phyloP scores from a whole-genome alignment of 2,329 filamentous ascomycete species.

The Exophiala mesophila region DNA sequence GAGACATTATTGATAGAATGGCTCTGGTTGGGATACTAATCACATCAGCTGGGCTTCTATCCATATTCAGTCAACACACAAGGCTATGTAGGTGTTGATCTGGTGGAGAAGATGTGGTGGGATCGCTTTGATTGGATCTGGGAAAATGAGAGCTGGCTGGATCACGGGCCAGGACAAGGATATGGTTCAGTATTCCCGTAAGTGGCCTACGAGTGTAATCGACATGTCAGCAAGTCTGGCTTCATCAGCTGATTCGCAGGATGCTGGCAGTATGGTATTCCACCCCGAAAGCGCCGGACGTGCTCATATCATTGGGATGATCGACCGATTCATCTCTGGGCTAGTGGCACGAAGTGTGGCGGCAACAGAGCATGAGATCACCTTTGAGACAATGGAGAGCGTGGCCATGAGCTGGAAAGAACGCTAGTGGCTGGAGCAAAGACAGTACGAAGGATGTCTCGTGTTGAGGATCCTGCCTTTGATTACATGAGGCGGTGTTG shows the following conservation, averaged over 20 bases:
- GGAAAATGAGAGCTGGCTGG: slow-evolving; percentile 34
- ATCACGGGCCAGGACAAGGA: slow-evolving; percentile 24
- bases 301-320: slow-evolving; percentile 27
- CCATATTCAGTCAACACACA: slow-evolving; percentile 47
- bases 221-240: too few species aligned
- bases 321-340: slow-evolving; percentile 25
- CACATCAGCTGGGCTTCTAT: slow-evolving; percentile 36
- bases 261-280: slow-evolving; percentile 27
- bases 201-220: too few species aligned
- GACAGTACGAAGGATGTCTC: too few species aligned
- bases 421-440: too few species aligned
- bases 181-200: slow-evolving; percentile 26
- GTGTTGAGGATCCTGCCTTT: too few species aligned
- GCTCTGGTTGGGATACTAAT: slow-evolving; percentile 6
- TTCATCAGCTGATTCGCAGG: too few species aligned
- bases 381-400: slow-evolving; percentile 26
- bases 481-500: too few species aligned
- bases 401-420: slow-evolving; percentile 25
- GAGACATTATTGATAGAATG: too few species aligned
- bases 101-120: slow-evolving; percentile 58
- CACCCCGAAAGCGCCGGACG: slow-evolving; percentile 26
- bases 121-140: slow-evolving; percentile 56
- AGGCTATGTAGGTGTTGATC: slow-evolving; percentile 54
- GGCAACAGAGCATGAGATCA: slow-evolving; percentile 24
- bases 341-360: slow-evolving; percentile 19